Base-by-base conservation (phyloP, 805 yeast species). In the Metschnikowia amazonensis region DNA sequence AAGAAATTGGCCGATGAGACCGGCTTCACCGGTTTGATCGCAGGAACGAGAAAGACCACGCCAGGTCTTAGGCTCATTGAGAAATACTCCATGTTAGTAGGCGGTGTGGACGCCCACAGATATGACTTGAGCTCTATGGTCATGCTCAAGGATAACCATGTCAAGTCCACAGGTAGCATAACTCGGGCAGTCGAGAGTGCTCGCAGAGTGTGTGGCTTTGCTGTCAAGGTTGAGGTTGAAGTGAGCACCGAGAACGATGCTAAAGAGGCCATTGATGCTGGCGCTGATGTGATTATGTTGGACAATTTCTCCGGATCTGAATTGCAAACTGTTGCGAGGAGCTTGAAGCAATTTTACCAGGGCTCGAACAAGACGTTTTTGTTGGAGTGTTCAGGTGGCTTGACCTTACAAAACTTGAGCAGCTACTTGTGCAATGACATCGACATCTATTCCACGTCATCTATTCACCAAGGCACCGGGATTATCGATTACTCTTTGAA, bases 31-130 rank as follows among this genome's bases (percentile, higher is more conserved):
- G 98, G 98, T 0, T 75, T 84, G 20, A 89, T 90, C 61, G 97
- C 98, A 0, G 98, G 97, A 5, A 90, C 98, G 1, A 79, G 98
- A 61, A 90, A 90, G 67, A 92, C 97, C n/a, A 92, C 98, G 0
- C 98, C 98, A 0, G 98, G 98, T 0, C 76, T 90, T 51, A 79
- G 98, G 59, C 72, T 83, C 35, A 67, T 92, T 47, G 98, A 90
- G 62, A 90, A 90, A 63, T 90, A 90, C 66, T 84, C 96, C 20
- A 92, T 90, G 98, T 69, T 88, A 27, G 95, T 90, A 8, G 98
- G 97, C 27, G 97, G 97, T 3, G 86, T 88, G 45, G 98, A 90
- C 61, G 77, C 94, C 45, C 98, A 90, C 64, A 75, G 98, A 52
- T 88, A 88, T 60, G 97, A 92, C 62, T 77, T 90, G 46, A 83